phyloP scores from a whole-genome alignment of 2,329 filamentous ascomycete species.

The Parastagonospora nodorum region DNA sequence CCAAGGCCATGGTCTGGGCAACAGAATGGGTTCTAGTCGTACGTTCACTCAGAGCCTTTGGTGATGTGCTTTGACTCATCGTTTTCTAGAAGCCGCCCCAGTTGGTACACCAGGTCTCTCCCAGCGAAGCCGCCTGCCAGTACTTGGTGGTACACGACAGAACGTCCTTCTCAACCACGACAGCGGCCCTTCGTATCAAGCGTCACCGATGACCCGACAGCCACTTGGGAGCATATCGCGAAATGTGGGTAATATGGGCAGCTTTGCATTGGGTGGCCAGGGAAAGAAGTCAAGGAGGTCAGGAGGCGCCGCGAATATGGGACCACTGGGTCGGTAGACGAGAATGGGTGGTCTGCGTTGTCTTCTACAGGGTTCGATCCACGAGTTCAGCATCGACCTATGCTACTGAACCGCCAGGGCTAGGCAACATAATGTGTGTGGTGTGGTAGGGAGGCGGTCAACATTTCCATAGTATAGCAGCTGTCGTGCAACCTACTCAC shows the following conservation, averaged over 20 bases:
- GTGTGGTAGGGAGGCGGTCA: too few relatives aligned
- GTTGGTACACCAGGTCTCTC: conserved; percentile 33
- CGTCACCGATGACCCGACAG: conserved; percentile 41
- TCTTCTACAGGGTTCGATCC: too few relatives aligned
- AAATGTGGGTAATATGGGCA: conserved; percentile 15
- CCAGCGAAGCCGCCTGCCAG: conserved; percentile 36
- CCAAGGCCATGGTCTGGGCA: conserved; percentile 20
- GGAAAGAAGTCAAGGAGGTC: conserved; percentile 37
- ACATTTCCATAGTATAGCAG: too few relatives aligned
- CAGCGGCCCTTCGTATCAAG: conserved; percentile 27
- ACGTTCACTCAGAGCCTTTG: conserved; percentile 8
- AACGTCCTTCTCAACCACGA: conserved; percentile 24
- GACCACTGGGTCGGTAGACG: conserved; percentile 18
- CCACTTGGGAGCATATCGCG: conserved; percentile 28
- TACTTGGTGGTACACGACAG: conserved; percentile 33
- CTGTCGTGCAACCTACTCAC: too few relatives aligned
- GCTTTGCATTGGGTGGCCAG: conserved; percentile 30
- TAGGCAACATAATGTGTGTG: too few relatives aligned
- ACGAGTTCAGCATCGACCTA: too few relatives aligned
- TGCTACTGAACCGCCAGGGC: too few relatives aligned
- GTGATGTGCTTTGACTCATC: conserved; percentile 6
- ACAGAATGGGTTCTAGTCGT: conserved; percentile 26
- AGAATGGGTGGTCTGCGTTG: too few relatives aligned
- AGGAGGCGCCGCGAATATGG: conserved; percentile 10
- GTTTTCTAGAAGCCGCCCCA: conserved; percentile 26